phyloP scores from a whole-genome alignment of 305 asterid genomes.

The Rubia occidens region DNA sequence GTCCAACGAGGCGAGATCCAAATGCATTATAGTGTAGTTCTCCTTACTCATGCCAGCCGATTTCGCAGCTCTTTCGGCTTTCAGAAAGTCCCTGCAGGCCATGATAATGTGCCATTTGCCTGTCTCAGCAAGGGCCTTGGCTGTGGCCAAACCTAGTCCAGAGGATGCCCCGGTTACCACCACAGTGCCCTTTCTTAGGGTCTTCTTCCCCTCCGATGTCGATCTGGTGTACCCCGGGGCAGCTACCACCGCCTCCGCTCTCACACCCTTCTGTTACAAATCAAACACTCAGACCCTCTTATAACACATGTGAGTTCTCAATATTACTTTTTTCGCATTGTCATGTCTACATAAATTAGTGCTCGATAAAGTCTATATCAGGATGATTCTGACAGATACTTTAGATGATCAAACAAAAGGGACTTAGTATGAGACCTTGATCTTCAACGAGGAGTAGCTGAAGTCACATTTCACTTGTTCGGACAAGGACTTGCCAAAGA shows the following conservation, averaged over 20 bases:
- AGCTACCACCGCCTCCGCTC: constrained; percentile 50
- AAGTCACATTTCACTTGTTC: constrained; percentile 46
- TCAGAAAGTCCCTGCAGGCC: constrained; percentile 94
- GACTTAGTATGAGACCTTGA: constrained; percentile 34
- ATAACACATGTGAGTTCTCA: too few species aligned
- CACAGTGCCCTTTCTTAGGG: constrained; percentile 61
- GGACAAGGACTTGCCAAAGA: constrained; percentile 63
- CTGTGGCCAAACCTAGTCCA: constrained; percentile 83
- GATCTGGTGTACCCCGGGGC: constrained; percentile 44
- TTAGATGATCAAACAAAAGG: neutral
- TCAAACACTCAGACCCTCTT: neutral
- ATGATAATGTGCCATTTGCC: constrained; percentile 90
- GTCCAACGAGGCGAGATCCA: constrained; percentile 85
- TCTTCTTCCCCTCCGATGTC: constrained; percentile 54
- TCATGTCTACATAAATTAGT: too few species aligned
- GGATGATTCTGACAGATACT: neutral
- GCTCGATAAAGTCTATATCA: neutral
- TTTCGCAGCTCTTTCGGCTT: constrained; percentile 84
- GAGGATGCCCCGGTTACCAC: constrained; percentile 88
- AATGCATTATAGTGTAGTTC: constrained; percentile 75
- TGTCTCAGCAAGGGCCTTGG: constrained; percentile 77
- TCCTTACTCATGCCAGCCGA: constrained; percentile 63
- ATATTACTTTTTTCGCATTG: too few species aligned
- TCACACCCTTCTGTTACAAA: constrained; percentile 32
- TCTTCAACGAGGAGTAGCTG: constrained; percentile 33